Conservation (phyloP, 352 stramenopile genomes). For the Elongisporangium anandrum region DNA sequence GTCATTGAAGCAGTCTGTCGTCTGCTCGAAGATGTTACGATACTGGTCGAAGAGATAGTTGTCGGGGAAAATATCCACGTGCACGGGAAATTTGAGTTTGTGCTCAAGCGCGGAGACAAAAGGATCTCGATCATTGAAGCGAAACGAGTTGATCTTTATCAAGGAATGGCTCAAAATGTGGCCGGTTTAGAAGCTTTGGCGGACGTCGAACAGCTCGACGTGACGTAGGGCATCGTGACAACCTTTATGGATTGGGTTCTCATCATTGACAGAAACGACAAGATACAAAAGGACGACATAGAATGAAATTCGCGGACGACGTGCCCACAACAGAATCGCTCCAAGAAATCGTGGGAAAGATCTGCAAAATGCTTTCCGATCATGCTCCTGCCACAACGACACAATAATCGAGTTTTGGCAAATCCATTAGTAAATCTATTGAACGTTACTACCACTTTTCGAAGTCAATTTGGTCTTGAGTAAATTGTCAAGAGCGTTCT, state of each 20-base stretch:
- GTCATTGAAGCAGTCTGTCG: conserved; percentile 14
- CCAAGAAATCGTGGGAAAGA: too few species aligned
- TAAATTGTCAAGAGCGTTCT: too few species aligned
- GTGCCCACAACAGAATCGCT: too few species aligned
- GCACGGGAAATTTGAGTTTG: conserved; percentile 19
- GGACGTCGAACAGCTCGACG: conserved; percentile 12
- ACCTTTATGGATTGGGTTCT: conserved; percentile 19
- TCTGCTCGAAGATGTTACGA: conserved; percentile 12
- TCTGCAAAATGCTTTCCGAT: too few species aligned
- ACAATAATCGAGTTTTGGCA: too few species aligned
- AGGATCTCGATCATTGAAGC: conserved; percentile 13
- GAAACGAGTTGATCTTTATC: conserved; percentile 14
- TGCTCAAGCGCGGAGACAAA: conserved; percentile 18
- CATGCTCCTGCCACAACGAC: too few species aligned
- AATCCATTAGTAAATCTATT: too few species aligned
- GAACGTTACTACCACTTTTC: too few species aligned
- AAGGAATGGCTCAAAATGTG: conserved; percentile 17
- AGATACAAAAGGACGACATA: too few species aligned
- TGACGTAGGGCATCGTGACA: conserved; percentile 20
- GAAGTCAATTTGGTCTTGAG: too few species aligned
- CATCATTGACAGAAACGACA: conserved; percentile 15
- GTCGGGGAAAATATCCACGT: conserved; percentile 13
- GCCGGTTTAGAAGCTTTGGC: conserved; percentile 14
- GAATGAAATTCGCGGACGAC: too few species aligned
- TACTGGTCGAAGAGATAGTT: conserved; percentile 17